Conservation (phyloP, 768 basidiomycete species). For the Punctularia strigosozonata region DNA sequence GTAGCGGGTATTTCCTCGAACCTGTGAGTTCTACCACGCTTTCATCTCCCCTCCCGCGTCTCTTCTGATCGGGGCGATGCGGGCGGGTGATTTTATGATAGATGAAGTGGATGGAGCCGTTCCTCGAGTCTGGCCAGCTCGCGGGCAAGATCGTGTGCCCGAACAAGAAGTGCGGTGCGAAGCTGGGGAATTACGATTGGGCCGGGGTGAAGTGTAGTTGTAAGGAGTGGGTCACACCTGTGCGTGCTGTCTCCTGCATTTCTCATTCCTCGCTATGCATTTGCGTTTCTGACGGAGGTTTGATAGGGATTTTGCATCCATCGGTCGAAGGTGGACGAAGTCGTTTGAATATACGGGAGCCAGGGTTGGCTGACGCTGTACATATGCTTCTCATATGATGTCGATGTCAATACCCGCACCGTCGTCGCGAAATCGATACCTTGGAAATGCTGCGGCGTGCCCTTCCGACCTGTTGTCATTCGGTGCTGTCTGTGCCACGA, state of each 20-base stretch:
- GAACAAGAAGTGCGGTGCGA: conserved; percentile 79
- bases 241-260: conserved; percentile 24
- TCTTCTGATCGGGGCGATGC: not conserved
- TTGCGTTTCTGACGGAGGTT: not conserved
- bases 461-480: too few species aligned
- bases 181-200: conserved; percentile 97
- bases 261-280: not conserved
- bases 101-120: conserved; percentile 96
- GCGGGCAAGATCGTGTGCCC: conserved; percentile 90
- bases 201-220: conserved; percentile 88
- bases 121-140: conserved; percentile 62
- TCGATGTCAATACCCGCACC: too few species aligned
- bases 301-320: conserved; percentile 43
- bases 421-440: too few species aligned
- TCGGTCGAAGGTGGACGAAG: conserved; percentile 43
- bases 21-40: too few species aligned
- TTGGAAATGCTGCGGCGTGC: too few species aligned
- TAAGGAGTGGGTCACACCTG: conserved; percentile 86
- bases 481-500: too few species aligned
- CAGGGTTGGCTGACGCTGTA: too few species aligned
- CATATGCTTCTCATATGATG: too few species aligned
- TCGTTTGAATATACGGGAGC: too few species aligned
- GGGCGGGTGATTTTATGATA: conserved; percentile 3
- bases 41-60: too few species aligned
- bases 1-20: conserved; percentile 96